Evolutionary conservation across 345 rosid species (phyloP), one percentile per base, ranked within the genome.

Genomic region (Brassica juncea): DNA sequence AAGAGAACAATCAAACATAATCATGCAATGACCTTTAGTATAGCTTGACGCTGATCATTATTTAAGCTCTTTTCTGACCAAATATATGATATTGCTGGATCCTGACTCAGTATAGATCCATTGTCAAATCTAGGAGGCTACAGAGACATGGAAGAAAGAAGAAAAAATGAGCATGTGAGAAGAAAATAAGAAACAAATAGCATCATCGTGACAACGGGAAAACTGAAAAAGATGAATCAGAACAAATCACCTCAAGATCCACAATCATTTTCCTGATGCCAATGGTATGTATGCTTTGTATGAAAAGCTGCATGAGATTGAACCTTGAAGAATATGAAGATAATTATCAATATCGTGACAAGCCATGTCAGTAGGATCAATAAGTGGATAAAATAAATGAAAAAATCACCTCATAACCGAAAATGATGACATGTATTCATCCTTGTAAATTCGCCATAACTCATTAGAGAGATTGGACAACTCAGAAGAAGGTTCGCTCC

Each of bases 41-140:
- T 90, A 72, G 98, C 96, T 80, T 95, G 92, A 42, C 98, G 98
- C 85, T 95, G 99, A 85, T 95, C 97, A 79, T 88, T 87, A 82
- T 95, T 95, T 74, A 95, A 83, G 86, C 88, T 88, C 83, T 87
- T 85, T 82, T 88, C 94, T 21, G 99, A 90, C 96, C 97, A 87
- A 68, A 95, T 83, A 80, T 95, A 95, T 54, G 99, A 93, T 83
- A 95, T 82, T 32, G 98, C 97, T 71, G 99, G 98, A 84, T 95
- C 98, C 83, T 95, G 99, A 85, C 98, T 95, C 81, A 84, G 87
- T 84, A 90, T 81, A 77, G 92, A 88, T 61, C 98, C 97, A 81
- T 86, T 85, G 66, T 95, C 99, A 84, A 95, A 95, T 87, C 97
- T 88, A 68, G 99, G 99, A 82, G 94, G 88, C 99, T 95, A 72